Evolutionary conservation across 164 flowering plant species (phyloP).

Genomic region (Akebia trifoliata): DNA sequence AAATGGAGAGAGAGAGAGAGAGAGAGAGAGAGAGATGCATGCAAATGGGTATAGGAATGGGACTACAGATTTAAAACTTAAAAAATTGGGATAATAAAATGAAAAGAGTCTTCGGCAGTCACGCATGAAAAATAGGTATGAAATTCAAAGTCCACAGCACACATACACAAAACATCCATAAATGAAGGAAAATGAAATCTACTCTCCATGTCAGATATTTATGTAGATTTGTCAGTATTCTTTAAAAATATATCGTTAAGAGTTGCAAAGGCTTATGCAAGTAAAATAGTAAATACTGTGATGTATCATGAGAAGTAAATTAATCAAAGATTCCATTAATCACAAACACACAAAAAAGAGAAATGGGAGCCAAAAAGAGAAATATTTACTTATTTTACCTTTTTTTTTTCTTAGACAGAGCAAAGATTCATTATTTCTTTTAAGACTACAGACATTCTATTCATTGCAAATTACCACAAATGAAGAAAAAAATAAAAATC

Average conservation of each 20-base stretch:
- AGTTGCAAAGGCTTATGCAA: conserved; percentile 1
- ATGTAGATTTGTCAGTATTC: conserved; percentile 18
- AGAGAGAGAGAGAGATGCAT: conserved; percentile 7
- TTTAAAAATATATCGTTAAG: too few species aligned
- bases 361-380: neutral
- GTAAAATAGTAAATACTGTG: neutral
- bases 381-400: neutral
- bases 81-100: neutral
- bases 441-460: conserved; percentile 11
- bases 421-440: conserved; percentile 15
- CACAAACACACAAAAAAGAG: neutral
- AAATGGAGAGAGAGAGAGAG: conserved; percentile 4
- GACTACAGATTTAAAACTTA: neutral
- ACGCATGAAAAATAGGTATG: neutral
- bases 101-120: neutral
- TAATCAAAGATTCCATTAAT: neutral
- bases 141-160: neutral
- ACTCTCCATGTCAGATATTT: conserved; percentile 17
- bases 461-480: conserved; percentile 11
- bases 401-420: conserved; percentile 3
- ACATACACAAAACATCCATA: too few species aligned
- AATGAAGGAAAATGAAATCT: conserved; percentile 5
- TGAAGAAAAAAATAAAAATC: conserved; percentile 1
- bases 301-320: conserved; percentile 2
- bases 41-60: neutral